Percentiles rank a stretch among this genome's conserved stretches.
Evolutionary conservation across 2,329 filamentous ascomycete species (phyloP).

Genomic region (Penicillium digitatum): DNA sequence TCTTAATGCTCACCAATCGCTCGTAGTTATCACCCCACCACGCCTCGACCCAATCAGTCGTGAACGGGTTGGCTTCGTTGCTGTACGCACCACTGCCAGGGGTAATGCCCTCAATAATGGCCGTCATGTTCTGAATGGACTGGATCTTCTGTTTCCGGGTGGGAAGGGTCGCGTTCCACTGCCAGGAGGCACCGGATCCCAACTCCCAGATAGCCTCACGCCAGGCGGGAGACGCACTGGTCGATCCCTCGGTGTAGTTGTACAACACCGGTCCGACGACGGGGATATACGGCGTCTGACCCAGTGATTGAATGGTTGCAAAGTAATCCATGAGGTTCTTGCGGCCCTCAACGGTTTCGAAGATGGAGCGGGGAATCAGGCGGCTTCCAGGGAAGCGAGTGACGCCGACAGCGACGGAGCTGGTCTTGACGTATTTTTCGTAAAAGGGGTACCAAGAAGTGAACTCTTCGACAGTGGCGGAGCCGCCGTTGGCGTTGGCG

Average conservation of each 20-base stretch:
- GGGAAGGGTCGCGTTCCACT: conserved; percentile 18
- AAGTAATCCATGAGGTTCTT: background rate
- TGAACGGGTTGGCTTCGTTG: conserved; percentile 21
- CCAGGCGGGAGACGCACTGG: conserved; percentile 19
- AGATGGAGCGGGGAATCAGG: conserved; percentile 17
- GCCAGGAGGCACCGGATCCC: conserved; percentile 10
- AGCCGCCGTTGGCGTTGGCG: conserved; percentile 12
- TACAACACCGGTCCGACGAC: conserved; percentile 17
- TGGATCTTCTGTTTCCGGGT: conserved; percentile 7
- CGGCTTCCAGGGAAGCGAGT: conserved; percentile 18
- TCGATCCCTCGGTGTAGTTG: conserved; percentile 18
- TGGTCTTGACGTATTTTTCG: conserved; percentile 16
- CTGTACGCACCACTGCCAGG: conserved; percentile 18
- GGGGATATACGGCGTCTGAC: conserved; percentile 15
- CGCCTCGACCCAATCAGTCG: conserved; percentile 15
- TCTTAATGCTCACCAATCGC: conserved; percentile 16
- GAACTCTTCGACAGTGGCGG: conserved; percentile 15
- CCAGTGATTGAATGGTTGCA: background rate
- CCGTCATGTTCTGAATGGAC: conserved; percentile 6
- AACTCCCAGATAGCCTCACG: conserved; percentile 18
- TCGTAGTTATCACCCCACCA: conserved; percentile 23
- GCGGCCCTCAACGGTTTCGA: conserved; percentile 13
- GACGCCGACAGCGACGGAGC: conserved; percentile 16
- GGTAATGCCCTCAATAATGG: conserved; percentile 9
- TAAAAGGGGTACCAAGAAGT: conserved; percentile 20